Conservation (phyloP, 2,329 filamentous ascomycete species). For the Endoconidiophora laricicola region DNA sequence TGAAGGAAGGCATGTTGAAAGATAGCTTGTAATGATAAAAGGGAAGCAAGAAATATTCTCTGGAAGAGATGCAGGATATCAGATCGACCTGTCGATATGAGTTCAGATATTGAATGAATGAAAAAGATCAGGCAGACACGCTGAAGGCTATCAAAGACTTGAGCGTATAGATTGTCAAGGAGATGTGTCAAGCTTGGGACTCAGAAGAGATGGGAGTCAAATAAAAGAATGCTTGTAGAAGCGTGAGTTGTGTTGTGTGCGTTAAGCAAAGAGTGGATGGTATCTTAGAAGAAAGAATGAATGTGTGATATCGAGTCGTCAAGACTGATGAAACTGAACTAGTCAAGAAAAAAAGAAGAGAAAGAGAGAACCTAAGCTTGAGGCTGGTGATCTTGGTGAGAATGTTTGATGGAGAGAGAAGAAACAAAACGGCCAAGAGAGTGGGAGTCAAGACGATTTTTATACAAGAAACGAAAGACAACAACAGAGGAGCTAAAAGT, state of each 20-base stretch:
- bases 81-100: conserved; percentile 5
- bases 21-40: not conserved
- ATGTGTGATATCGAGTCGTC: conserved; percentile 7
- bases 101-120: not conserved
- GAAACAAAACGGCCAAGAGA: conserved; percentile 1
- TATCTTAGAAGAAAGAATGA: not conserved
- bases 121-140: conserved; percentile 7
- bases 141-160: conserved; percentile 8
- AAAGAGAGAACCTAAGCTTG: not conserved
- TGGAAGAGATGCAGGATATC: not conserved
- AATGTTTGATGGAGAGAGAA: not conserved
- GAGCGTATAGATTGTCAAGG: not conserved
- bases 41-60: not conserved
- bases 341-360: not conserved
- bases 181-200: not conserved
- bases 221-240: conserved; percentile 3
- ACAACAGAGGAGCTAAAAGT: not conserved
- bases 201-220: not conserved
- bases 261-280: not conserved
- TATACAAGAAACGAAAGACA: not conserved
- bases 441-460: not conserved
- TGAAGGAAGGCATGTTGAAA: conserved; percentile 12
- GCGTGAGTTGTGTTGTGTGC: not conserved
- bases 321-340: conserved; percentile 6
- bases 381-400: conserved; percentile 1